These are phyloP conservation scores for Apiotrichum sp. DNA, from an alignment of 1,284 basidiomycete genomes.

Conservation along the genomic window DNA sequence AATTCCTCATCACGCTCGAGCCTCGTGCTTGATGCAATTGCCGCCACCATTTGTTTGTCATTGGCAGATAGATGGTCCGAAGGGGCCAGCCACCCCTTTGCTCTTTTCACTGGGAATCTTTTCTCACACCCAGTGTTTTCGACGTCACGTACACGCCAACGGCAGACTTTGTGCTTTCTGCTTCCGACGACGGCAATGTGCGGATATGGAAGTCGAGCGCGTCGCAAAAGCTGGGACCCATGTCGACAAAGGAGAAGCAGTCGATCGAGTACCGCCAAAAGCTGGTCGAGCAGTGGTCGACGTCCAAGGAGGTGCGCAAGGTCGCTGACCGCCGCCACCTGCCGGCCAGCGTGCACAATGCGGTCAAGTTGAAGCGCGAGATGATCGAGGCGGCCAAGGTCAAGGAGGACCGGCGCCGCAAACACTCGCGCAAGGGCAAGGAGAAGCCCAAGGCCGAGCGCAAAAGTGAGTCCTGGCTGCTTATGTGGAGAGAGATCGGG, in stretches of 20 bases:
- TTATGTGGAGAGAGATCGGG: background rate
- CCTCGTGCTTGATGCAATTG: background rate
- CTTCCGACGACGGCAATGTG: slow-evolving; percentile 95
- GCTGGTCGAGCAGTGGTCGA: slow-evolving; percentile 82
- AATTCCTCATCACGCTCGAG: background rate
- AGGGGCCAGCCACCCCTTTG: too few relatives aligned
- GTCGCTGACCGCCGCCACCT: slow-evolving; percentile 79
- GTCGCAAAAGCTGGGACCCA: slow-evolving; percentile 83
- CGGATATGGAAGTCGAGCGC: slow-evolving; percentile 95
- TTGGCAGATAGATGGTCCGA: too few relatives aligned
- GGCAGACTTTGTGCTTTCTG: slow-evolving; percentile 84
- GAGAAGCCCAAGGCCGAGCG: slow-evolving; percentile 87
- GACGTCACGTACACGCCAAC: slow-evolving; percentile 75
- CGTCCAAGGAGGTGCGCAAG: slow-evolving; percentile 72
- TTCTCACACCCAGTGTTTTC: slow-evolving; percentile 33
- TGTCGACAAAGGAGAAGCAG: slow-evolving; percentile 86
- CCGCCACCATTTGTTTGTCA: too few relatives aligned
- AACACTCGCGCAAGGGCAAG: slow-evolving; percentile 75
- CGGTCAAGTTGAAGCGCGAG: slow-evolving; percentile 78
- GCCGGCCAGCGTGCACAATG: slow-evolving; percentile 84
- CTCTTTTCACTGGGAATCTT: background rate
- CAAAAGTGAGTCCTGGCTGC: slow-evolving; percentile 53
- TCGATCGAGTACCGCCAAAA: slow-evolving; percentile 87
- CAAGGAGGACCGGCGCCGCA: slow-evolving; percentile 90
- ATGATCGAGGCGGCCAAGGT: slow-evolving; percentile 85